Percentiles rank a stretch among this genome's conserved stretches.
phyloP scores from a whole-genome alignment of 1,139 yeast genomes.

The Suhomyces bribrorum region DNA sequence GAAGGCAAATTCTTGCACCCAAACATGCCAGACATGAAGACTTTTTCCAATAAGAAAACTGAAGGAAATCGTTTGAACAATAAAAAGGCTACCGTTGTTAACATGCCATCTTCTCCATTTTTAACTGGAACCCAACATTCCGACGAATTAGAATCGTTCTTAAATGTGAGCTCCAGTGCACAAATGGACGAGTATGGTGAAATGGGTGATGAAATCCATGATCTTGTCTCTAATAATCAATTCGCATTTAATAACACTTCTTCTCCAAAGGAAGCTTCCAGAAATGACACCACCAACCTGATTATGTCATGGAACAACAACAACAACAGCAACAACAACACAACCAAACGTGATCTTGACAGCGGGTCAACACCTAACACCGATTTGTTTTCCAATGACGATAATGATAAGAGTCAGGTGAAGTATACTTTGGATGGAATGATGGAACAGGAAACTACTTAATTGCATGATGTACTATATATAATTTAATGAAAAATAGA shows the following conservation, averaged over 20 bases:
- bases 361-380: slow-evolving; percentile 35
- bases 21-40: slow-evolving; percentile 32
- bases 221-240: slow-evolving; percentile 16
- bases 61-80: slow-evolving; percentile 22
- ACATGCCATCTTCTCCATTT: slow-evolving; percentile 49
- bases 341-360: slow-evolving; percentile 18
- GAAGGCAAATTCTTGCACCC: slow-evolving; percentile 21
- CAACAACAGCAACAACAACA: slow-evolving; percentile 14
- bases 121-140: slow-evolving; percentile 19
- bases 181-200: slow-evolving; percentile 16
- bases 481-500: slow-evolving; percentile 2
- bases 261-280: slow-evolving; percentile 32
- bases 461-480: slow-evolving; percentile 6
- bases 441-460: slow-evolving; percentile 6
- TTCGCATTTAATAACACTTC: slow-evolving; percentile 21
- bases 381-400: slow-evolving; percentile 37
- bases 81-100: slow-evolving; percentile 27
- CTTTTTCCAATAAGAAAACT: slow-evolving; percentile 27
- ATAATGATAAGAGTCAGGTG: slow-evolving; percentile 12
- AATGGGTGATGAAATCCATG: slow-evolving; percentile 23
- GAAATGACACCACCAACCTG: slow-evolving; percentile 41
- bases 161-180: slow-evolving; percentile 16
- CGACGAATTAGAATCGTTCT: slow-evolving; percentile 21
- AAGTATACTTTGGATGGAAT: slow-evolving; percentile 10
- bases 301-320: slow-evolving; percentile 31